These are phyloP conservation scores for Hibiscus trionum DNA, from an alignment of 345 rosid species.

Conservation along the genomic window DNA sequence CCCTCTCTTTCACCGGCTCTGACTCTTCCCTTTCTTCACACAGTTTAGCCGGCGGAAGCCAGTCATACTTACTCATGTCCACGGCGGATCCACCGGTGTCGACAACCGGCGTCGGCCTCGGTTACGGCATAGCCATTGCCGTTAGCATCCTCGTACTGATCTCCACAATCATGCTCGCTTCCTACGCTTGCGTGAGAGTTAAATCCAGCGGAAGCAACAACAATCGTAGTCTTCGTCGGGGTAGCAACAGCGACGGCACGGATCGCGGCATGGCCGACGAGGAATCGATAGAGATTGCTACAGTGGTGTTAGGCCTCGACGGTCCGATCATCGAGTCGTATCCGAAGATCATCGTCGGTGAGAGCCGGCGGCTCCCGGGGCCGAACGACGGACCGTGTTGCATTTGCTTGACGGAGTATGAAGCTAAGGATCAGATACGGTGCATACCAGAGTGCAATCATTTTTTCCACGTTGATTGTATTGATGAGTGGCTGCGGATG, in stretches of 20 bases:
- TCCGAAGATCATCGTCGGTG: conserved; percentile 55
- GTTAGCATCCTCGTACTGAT: conserved; percentile 71
- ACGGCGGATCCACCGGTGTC: conserved; percentile 35
- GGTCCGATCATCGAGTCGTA: conserved; percentile 29
- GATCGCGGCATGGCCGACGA: background rate
- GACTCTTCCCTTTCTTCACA: background rate
- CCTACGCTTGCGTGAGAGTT: conserved; percentile 53
- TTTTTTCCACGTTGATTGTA: conserved; percentile 63
- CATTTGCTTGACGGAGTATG: conserved; percentile 59
- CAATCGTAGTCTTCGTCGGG: background rate
- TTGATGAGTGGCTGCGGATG: conserved; percentile 63
- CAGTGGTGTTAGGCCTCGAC: background rate
- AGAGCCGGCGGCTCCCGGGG: conserved; percentile 48
- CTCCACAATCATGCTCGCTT: conserved; percentile 67
- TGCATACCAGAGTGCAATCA: conserved; percentile 67
- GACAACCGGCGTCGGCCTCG: conserved; percentile 54
- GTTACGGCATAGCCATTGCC: conserved; percentile 77
- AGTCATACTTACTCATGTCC: conserved; percentile 23
- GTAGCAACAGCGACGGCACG: background rate
- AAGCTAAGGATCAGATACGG: conserved; percentile 37
- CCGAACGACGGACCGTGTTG: conserved; percentile 58
- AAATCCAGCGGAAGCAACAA: conserved; percentile 21
- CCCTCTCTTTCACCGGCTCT: background rate
- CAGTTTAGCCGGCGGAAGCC: background rate
- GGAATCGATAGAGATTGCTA: background rate